phyloP scores from a whole-genome alignment of 2,329 filamentous ascomycete genomes.

The Ceratocystis smalleyi region DNA sequence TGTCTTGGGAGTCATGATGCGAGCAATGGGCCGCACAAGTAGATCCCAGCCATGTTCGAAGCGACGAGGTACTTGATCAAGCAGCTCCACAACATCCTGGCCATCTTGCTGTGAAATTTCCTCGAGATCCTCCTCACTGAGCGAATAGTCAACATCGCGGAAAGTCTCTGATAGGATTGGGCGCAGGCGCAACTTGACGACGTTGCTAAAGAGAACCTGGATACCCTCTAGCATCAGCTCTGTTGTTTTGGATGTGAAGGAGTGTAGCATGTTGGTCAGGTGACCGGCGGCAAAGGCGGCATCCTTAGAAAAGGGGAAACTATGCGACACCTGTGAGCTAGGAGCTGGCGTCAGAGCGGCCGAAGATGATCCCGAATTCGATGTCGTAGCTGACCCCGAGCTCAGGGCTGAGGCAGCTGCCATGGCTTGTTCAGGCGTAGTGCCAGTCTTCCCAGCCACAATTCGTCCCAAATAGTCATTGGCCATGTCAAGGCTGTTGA shows the following conservation, averaged over 20 bases:
- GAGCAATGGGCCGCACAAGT: conserved; percentile 68
- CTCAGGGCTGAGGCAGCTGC: not conserved
- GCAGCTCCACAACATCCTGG: conserved; percentile 33
- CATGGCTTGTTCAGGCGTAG: conserved; percentile 24
- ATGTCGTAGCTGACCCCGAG: not conserved
- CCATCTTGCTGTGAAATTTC: conserved; percentile 37
- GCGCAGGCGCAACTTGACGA: conserved; percentile 70
- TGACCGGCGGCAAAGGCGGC: conserved; percentile 51
- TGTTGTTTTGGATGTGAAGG: conserved; percentile 60
- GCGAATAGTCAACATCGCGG: conserved; percentile 74
- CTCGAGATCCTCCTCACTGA: conserved; percentile 45
- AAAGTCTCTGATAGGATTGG: conserved; percentile 79
- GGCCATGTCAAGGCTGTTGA: conserved; percentile 89
- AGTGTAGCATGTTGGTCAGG: conserved; percentile 51
- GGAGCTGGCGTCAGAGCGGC: conserved; percentile 18
- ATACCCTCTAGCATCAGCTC: conserved; percentile 76
- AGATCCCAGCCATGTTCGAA: conserved; percentile 79
- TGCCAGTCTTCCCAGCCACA: conserved; percentile 49
- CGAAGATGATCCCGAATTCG: not conserved
- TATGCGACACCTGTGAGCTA: conserved; percentile 37
- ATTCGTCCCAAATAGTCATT: conserved; percentile 85
- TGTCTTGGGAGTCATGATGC: conserved; percentile 64
- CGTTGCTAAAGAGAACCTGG: conserved; percentile 71
- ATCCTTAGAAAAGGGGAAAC: conserved; percentile 72
- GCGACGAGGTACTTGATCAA: conserved; percentile 58